phyloP scores from a whole-genome alignment of 352 stramenopile genomes.

The Phytophthora pistaciae region DNA sequence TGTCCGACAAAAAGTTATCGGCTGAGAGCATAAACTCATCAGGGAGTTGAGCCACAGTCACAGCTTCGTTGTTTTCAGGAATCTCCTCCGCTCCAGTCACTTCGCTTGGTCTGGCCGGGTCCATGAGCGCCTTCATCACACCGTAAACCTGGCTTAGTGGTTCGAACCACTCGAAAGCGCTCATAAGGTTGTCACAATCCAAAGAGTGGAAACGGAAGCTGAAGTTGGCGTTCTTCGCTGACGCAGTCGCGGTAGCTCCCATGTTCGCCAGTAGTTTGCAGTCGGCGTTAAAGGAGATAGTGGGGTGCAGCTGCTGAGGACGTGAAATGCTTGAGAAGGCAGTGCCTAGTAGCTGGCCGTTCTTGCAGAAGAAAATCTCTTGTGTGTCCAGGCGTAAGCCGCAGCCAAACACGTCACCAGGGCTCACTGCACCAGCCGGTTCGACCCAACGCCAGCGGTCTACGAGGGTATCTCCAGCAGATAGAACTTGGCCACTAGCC shows the following conservation, averaged over 20 bases:
- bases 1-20: constrained; percentile 89
- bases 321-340: constrained; percentile 80
- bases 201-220: constrained; percentile 84
- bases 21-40: constrained; percentile 91
- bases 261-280: constrained; percentile 86
- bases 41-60: constrained; percentile 41
- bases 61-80: constrained; percentile 5
- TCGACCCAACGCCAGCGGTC: constrained; percentile 86
- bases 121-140: constrained; percentile 86
- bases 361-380: constrained; percentile 90
- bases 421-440: constrained; percentile 42
- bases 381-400: constrained; percentile 82
- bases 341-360: constrained; percentile 78
- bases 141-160: constrained; percentile 87
- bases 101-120: constrained; percentile 41
- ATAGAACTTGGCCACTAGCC: constrained; percentile 73
- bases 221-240: constrained; percentile 60
- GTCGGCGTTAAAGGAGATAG: constrained; percentile 77
- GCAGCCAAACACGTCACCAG: constrained; percentile 82
- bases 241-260: constrained; percentile 45
- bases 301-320: constrained; percentile 66
- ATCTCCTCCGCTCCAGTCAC: constrained; percentile 2
- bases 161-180: constrained; percentile 90
- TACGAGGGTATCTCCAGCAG: constrained; percentile 47
- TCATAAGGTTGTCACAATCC: constrained; percentile 88